These are phyloP conservation scores for Mucor plumbeus DNA, from an alignment of 371 early-diverging fungal genomes.

Conservation along the genomic window DNA sequence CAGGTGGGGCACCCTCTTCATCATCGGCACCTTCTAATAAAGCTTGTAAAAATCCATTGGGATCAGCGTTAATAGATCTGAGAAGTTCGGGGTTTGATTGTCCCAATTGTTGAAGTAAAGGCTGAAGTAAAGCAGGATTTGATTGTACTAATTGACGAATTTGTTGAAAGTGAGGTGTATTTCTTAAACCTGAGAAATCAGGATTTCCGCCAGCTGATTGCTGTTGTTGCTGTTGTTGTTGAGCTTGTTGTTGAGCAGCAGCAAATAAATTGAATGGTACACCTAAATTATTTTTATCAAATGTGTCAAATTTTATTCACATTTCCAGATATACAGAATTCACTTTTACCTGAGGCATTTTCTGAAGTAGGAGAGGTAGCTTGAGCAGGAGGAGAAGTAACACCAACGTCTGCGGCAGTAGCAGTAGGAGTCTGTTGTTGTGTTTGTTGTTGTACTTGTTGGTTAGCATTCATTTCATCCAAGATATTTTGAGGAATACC, in stretches of 20 bases:
- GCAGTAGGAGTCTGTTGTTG: constrained; percentile 30
- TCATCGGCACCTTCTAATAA: constrained; percentile 69
- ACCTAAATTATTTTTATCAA: constrained; percentile 17
- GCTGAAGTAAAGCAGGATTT: constrained; percentile 89
- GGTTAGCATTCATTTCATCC: constrained; percentile 32
- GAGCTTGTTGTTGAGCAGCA: constrained; percentile 56
- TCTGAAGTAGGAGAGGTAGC: constrained; percentile 34
- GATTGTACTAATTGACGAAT: constrained; percentile 85
- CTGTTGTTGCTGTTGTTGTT: constrained; percentile 45
- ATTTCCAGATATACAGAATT: constrained; percentile 1
- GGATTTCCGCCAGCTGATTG: constrained; percentile 30
- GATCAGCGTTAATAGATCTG: constrained; percentile 78
- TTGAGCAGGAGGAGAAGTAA: constrained; percentile 44
- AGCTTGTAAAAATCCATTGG: constrained; percentile 81
- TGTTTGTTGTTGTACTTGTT: constrained; percentile 23
- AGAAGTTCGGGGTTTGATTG: constrained; percentile 86
- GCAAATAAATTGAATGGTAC: constrained; percentile 61
- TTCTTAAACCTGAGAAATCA: constrained; percentile 69
- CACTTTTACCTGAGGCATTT: not conserved
- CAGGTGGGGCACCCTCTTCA: constrained; percentile 55
- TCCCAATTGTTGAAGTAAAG: constrained; percentile 84
- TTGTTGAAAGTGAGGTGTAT: constrained; percentile 90
- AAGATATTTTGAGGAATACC: constrained; percentile 58
- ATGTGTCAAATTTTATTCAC: constrained; percentile 11
- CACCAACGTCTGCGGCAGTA: constrained; percentile 44